phyloP scores from a whole-genome alignment of 805 yeast genomes.

The Saturnispora mendoncae region DNA sequence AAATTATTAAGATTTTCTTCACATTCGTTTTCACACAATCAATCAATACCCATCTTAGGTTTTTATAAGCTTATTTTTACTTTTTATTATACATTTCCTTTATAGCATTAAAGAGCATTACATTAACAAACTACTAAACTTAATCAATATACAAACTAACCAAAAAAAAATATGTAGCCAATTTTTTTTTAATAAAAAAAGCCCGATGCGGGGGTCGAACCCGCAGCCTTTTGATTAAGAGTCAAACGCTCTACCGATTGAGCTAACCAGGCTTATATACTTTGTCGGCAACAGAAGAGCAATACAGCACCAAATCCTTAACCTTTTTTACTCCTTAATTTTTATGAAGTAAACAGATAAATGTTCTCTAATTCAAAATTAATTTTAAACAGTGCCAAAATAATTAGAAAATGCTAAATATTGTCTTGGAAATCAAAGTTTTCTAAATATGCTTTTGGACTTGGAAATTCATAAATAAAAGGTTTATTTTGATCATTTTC shows the following conservation, averaged over 20 bases:
- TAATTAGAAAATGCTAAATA: too few relatives aligned
- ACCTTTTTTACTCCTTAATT: background rate
- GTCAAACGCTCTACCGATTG: slow-evolving; percentile 19
- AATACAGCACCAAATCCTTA: too few relatives aligned
- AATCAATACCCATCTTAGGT: too few relatives aligned
- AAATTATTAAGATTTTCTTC: background rate
- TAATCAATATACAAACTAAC: background rate
- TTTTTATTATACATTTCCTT: background rate
- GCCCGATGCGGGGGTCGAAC: slow-evolving; percentile 19
- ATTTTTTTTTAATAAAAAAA: too few relatives aligned
- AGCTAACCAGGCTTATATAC: slow-evolving; percentile 15
- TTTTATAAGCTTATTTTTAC: background rate
- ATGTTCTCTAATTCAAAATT: too few relatives aligned
- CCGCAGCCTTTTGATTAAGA: slow-evolving; percentile 19
- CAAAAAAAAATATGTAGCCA: background rate
- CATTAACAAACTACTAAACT: background rate
- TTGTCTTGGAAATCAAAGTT: too few relatives aligned
- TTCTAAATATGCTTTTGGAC: too few relatives aligned
- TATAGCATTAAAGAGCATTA: background rate
- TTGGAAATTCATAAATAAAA: too few relatives aligned
- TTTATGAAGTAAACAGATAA: too few relatives aligned
- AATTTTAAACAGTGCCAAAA: too few relatives aligned
- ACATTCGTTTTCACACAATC: background rate
- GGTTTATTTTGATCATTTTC: too few relatives aligned
- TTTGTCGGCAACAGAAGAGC: too few relatives aligned